Base-by-base conservation (phyloP, 768 basidiomycete species). In the Gloeopeniophorella convolvens region DNA sequence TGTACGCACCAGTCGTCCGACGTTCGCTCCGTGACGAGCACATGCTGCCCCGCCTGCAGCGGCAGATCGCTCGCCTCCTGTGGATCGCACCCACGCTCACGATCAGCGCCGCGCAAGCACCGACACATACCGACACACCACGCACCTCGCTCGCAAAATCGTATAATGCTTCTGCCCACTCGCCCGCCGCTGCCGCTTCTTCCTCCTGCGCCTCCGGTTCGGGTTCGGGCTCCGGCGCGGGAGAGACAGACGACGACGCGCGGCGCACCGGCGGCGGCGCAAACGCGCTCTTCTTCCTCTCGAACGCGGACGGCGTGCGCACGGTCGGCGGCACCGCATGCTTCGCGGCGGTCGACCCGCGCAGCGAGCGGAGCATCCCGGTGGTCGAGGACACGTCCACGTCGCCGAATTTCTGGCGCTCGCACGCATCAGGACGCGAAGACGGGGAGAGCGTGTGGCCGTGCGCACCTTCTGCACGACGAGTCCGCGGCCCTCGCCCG, bases 91-190 rank as follows among this genome's bases (percentile, higher is more conserved):
- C 18, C 18, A 32, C 31, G 41, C n/a, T n/a, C n/a, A n/a, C n/a
- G n/a, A n/a, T n/a, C n/a, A n/a, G n/a, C n/a, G n/a, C n/a, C n/a
- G n/a, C n/a, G n/a, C n/a, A n/a, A n/a, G n/a, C n/a, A n/a, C n/a
- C n/a, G n/a, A n/a, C n/a, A n/a, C n/a, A n/a, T n/a, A n/a, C n/a
- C n/a, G n/a, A 8, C 26, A 35, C 0, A 5, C 12, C n/a, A 55
- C 67, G 33, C 57, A 88, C 87, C 59, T 70, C 69, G 43, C 85
- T 81, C 35, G 68, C 68, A 68, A 85, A 90, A 52, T 85, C 86
- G 60, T 89, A 90, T 64, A 87, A 58, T 4, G 72, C 88, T 59
- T 89, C 80, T 13, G 78, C 85, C 88, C 88, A 90, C 54, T 85
- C 83, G 4, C 84, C 85, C 28, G 66, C 63, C 49, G 67, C 67